A percentile compares a stretch with the other conserved stretches of the same genome.
Evolutionary conservation across 352 stramenopile genomes (phyloP).

Genomic region (Globisporangium paroecandrum): DNA sequence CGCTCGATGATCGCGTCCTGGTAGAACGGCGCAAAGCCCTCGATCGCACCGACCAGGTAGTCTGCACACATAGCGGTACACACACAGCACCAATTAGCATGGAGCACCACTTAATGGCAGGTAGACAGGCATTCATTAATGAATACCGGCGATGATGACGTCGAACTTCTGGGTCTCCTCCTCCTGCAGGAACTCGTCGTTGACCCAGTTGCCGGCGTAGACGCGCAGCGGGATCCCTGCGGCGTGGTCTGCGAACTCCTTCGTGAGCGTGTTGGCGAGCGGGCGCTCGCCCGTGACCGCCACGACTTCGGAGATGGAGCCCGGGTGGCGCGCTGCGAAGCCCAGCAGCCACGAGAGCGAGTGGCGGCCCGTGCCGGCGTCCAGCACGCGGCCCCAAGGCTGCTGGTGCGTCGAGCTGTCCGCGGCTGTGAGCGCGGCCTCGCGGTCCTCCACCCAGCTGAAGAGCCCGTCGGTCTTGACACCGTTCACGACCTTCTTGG

Average conservation of each 20-base stretch:
- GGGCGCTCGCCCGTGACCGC: constrained; percentile 71
- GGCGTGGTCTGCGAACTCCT: constrained; percentile 36
- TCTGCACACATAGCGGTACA: constrained; percentile 30
- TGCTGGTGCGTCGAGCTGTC: constrained; percentile 7
- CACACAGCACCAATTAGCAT: not conserved
- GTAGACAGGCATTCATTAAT: not conserved
- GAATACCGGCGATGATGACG: constrained; percentile 65
- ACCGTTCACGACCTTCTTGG: constrained; percentile 16
- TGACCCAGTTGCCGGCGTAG: constrained; percentile 70
- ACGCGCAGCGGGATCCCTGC: constrained; percentile 37
- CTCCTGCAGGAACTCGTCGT: constrained; percentile 55
- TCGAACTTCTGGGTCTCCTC: constrained; percentile 59
- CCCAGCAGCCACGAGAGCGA: constrained; percentile 85
- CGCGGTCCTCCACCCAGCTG: constrained; percentile 64
- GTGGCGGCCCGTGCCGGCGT: constrained; percentile 89
- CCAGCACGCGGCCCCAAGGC: constrained; percentile 71
- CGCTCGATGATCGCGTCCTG: constrained; percentile 54
- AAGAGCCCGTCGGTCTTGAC: constrained; percentile 71
- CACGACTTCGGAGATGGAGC: constrained; percentile 37
- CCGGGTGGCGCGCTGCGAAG: constrained; percentile 24
- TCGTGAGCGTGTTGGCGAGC: constrained; percentile 41
- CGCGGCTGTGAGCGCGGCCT: constrained; percentile 22
- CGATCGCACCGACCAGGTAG: constrained; percentile 91
- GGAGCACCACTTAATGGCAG: not conserved
- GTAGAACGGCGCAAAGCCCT: constrained; percentile 90